A percentile compares a stretch with the other conserved stretches of the same genome.
Evolutionary conservation across 345 rosid genomes (phyloP).

Genomic region (Eucalyptus pauciflora): DNA sequence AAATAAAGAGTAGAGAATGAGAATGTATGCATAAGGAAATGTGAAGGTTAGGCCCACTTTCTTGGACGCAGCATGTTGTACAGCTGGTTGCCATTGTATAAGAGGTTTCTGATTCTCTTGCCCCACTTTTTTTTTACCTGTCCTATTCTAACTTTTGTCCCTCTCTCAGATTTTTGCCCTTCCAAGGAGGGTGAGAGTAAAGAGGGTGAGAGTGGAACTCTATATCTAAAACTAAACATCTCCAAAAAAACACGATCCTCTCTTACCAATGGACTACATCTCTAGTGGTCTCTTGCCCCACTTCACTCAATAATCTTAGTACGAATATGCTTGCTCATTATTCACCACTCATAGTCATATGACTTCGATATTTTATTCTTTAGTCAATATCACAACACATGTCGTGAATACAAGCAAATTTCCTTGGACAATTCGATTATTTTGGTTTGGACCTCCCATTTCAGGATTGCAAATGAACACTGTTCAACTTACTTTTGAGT

Average conservation of each 20-base stretch:
- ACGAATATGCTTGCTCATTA: not conserved
- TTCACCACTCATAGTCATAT: not conserved
- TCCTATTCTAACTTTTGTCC: no score
- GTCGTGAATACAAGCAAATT: not conserved
- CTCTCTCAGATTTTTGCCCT: no score
- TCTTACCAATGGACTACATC: no score
- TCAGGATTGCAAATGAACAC: not conserved
- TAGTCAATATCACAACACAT: not conserved
- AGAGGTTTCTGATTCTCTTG: not conserved
- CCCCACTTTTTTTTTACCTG: not conserved
- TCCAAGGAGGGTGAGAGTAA: no score
- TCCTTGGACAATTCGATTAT: not conserved
- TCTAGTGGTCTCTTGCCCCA: not conserved
- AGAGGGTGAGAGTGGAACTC: no score
- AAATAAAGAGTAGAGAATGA: not conserved
- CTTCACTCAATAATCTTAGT: not conserved
- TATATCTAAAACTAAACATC: no score
- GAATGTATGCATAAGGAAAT: not conserved
- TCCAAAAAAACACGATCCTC: no score
- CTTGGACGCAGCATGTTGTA: not conserved
- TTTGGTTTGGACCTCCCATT: not conserved
- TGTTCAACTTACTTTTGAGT: no score
- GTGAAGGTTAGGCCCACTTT: not conserved
- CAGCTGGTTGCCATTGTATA: no score
- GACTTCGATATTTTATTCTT: not conserved